Evolutionary conservation across 1,139 yeast genomes (phyloP), one percentile per base, ranked within the genome.

Genomic region (Sugiyamaella castrensis): DNA sequence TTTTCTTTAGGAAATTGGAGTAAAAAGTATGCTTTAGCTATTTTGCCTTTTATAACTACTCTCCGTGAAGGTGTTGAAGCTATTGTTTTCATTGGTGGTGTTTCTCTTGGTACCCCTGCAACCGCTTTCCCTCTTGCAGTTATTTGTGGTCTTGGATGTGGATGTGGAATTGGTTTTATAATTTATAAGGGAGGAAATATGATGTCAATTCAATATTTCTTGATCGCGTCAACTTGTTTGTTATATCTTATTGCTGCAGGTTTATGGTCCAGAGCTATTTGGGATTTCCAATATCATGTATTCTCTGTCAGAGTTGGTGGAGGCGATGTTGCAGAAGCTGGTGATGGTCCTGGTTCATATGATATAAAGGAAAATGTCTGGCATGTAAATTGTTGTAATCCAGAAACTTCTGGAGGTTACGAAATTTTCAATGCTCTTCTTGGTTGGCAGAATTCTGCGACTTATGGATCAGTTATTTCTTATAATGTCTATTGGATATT

Each of bases 301-400:
- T 86, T 77, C 68, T 80, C 80, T 55, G 68, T 70, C 55, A 78
- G 94, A 66, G 82, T 84, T 51, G 97, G 96, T 2, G 82, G 87
- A 19, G 24, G 24, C 53, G 96, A 92, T 65, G 89, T 87, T 57
- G 78, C 92, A 43, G 98, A 92, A 68, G 79, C 80, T 9, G 98
- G 98, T 6, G 77, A 82, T 47, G 98, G 98, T 0, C 96, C 98
- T 1, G 98, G 98, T 5, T 86, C 96, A 1, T 91, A 91, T 68
- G 95, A 92, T 66, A 80, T 91, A 50, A 61, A 78, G 28, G 80
- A 78, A 53, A 77, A 85, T 13, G 87, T 92, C 1, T 92, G 98
- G 98, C 98, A 91, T 71, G 97, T 92, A 38, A 89, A 91, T 72
- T 91, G 97, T 69, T 91, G 98, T 71, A 88, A 88, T 67, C 96